Evolutionary conservation across 1,284 basidiomycete species (phyloP).

Genomic region (Marasmius sp.): DNA sequence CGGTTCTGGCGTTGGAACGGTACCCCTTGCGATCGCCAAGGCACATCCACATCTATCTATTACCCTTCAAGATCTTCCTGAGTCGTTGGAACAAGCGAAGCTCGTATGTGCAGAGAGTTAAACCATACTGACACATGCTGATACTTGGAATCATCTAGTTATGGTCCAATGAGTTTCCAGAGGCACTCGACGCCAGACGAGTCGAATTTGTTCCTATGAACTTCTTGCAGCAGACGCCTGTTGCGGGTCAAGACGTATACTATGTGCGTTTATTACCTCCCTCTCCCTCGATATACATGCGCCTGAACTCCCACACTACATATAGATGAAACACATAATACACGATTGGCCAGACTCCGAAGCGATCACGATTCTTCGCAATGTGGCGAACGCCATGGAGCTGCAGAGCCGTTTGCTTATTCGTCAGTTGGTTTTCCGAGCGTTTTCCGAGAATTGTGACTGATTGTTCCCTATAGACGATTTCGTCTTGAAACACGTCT

Average conservation of each 20-base stretch:
- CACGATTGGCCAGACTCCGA: conserved; percentile 10
- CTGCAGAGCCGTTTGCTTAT: conserved; percentile 6
- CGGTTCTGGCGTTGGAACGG: conserved; percentile 5
- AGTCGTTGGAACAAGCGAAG: conserved; percentile 3
- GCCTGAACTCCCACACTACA: too few relatives aligned
- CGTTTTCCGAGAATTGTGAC: background rate
- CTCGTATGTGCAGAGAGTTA: background rate
- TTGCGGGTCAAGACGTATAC: conserved; percentile 3
- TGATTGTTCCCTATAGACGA: background rate
- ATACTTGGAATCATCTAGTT: background rate
- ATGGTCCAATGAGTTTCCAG: background rate
- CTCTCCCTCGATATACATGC: background rate
- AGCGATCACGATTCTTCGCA: conserved; percentile 3
- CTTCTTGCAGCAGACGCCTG: conserved; percentile 7
- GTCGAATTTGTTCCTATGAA: conserved; percentile 2
- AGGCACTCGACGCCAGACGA: background rate
- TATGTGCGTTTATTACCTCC: conserved; percentile 3
- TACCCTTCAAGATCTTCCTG: conserved; percentile 6
- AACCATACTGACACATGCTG: background rate
- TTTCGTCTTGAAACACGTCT: background rate
- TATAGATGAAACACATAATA: conserved; percentile 9
- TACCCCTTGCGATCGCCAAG: background rate
- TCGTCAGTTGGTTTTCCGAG: conserved; percentile 1
- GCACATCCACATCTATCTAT: conserved; percentile 1
- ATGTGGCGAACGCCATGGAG: conserved; percentile 1